Conservation (phyloP, 2,329 filamentous ascomycete species). For the Botrytis squamosa region DNA sequence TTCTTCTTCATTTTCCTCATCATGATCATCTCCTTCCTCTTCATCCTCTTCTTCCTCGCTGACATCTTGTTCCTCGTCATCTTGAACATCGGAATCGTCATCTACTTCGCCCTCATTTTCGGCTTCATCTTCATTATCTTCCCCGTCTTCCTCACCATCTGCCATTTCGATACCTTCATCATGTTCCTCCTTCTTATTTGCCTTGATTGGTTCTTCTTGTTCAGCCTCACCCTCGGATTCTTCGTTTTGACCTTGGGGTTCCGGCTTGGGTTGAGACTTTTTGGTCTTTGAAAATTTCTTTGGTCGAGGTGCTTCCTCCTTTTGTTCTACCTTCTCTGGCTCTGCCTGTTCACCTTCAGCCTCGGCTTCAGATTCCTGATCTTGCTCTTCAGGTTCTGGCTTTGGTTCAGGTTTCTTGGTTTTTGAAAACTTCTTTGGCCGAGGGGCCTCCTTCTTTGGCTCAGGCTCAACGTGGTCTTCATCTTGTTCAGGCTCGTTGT, state of each 20-base stretch:
- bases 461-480: constrained; percentile 47
- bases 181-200: constrained; percentile 9
- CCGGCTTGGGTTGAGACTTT: background rate
- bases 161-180: constrained; percentile 18
- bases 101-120: background rate
- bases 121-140: constrained; percentile 1
- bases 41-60: constrained; percentile 7
- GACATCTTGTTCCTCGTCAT: constrained; percentile 13
- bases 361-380: constrained; percentile 5
- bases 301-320: background rate
- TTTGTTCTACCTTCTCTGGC: constrained; percentile 46
- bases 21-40: background rate
- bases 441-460: background rate
- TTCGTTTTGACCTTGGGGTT: background rate
- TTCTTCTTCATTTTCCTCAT: constrained; percentile 13
- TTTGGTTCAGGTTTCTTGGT: background rate
- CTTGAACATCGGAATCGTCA: background rate
- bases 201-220: background rate
- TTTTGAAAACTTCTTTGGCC: background rate
- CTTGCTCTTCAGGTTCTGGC: constrained; percentile 28
- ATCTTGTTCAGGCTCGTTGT: constrained; percentile 27
- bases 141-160: constrained; percentile 13
- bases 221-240: constrained; percentile 10
- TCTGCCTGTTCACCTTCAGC: constrained; percentile 39
- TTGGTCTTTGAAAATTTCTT: constrained; percentile 6